Evolutionary conservation across 331 rosid species (phyloP), one percentile per base, ranked within the genome.

Genomic region (Quercus tomentella): DNA sequence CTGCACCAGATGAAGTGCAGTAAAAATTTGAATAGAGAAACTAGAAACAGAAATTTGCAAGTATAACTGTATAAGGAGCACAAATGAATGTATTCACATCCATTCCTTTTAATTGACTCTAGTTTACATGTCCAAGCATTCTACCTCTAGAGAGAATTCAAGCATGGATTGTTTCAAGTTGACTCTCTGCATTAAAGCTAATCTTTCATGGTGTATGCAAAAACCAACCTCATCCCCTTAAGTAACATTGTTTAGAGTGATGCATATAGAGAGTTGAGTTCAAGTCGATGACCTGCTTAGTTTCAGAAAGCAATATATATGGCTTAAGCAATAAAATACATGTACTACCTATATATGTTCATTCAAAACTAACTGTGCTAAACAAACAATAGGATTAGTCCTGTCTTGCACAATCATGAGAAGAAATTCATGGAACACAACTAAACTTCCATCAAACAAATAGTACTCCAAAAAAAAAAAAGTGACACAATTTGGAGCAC

Each of bases 1-100:
- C 91, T 67, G 80, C 87, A 58, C 90, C 87, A 57, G 79, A 89
- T 66, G 84, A 83, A 86, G 81, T 82, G 68, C 62, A 74, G 60
- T 84, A 82, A 83, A 88, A 56, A 60, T 14, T 76, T 22, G 26
- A 43, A 74, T 78, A 61, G 22, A 20, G 41, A n/a, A 22, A 20
- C 25, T 73, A 55, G 45, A 65, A 73, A 45, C 15, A 22, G 66
- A 7, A 10, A 16, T 70, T 33, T 35, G n/a, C 25, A 5, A 66
- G 30, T 26, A 26, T n/a, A n/a, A n/a, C n/a, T n/a, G 49, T 7
- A 31, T 7, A 4, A 58, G 22, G 21, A 66, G 10, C 21, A 6
- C 28, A 22, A 3, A 58, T 21, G 31, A 58, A 58, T 58, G 31
- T 21, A 58, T 58, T 7, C 28, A 22, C 17, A 22, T 58, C 28